phyloP scores from a whole-genome alignment of 768 basidiomycete species.

The Tephrocybe sp. region DNA sequence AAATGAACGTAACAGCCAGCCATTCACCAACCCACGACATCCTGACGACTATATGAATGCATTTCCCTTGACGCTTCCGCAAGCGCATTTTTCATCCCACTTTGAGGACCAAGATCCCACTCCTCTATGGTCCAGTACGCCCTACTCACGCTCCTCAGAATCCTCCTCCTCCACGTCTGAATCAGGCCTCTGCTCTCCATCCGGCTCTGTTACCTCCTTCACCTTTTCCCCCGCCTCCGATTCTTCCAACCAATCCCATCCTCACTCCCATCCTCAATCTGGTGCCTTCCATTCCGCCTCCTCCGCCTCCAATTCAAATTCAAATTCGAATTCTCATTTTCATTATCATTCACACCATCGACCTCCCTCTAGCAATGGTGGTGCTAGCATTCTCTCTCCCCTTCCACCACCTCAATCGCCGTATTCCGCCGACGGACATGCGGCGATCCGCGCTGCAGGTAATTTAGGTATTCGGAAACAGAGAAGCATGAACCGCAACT shows the following conservation, averaged over 20 bases:
- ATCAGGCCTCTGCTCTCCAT: slow-evolving; percentile 25
- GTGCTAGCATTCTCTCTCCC: slow-evolving; percentile 18
- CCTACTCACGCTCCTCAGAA: slow-evolving; percentile 24
- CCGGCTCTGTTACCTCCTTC: slow-evolving; percentile 26
- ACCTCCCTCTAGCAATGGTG: slow-evolving; percentile 19
- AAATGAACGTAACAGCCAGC: slow-evolving; percentile 41
- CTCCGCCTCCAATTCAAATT: slow-evolving; percentile 1
- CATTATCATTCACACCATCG: slow-evolving; percentile 5
- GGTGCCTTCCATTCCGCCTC: too few species aligned
- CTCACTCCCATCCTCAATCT: too few species aligned
- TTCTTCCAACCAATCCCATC: slow-evolving; percentile 12
- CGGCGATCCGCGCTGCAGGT: slow-evolving; percentile 53
- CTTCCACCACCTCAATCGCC: slow-evolving; percentile 8
- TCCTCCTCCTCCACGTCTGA: slow-evolving; percentile 25
- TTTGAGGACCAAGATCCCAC: slow-evolving; percentile 16
- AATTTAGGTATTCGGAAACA: slow-evolving; percentile 46
- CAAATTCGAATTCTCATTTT: neutral
- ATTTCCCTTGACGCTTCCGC: slow-evolving; percentile 34
- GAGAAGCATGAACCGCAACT: slow-evolving; percentile 46
- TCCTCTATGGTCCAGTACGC: slow-evolving; percentile 20
- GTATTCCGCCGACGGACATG: slow-evolving; percentile 23
- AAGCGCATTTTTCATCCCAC: slow-evolving; percentile 16
- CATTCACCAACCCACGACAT: slow-evolving; percentile 56
- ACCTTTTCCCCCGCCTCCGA: slow-evolving; percentile 30
- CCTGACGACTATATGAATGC: slow-evolving; percentile 39